Base-by-base conservation (phyloP, 1,284 basidiomycete genomes). In the Leccinum angustisporum region DNA sequence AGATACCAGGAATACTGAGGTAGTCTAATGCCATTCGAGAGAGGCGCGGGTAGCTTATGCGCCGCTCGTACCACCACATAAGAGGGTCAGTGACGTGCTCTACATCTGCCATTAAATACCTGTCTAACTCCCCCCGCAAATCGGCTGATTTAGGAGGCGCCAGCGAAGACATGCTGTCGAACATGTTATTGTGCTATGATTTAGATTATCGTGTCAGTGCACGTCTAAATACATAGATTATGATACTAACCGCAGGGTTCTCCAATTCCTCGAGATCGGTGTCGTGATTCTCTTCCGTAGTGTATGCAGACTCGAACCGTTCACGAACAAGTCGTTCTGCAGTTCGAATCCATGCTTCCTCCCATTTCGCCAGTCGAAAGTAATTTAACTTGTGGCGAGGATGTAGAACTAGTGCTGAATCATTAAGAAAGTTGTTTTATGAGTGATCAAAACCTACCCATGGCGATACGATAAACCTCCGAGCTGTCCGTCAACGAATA, bases 101-200 rank as follows among this genome's bases (percentile, higher is more conserved):
- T 11, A 50, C 56, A 57, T 57, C 56, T 33, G 56, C 43, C 30
- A 21, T 50, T 34, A 57, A 18, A 34, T 54, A 54, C n/a, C 33
- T 38, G 10, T 38, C 13, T 10, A 50, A 30, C 9, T 57, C 43
- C 30, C 18, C 43, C 5, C 14, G 6, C 6, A 33, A 25, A 50
- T 57, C 43, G 25, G 40, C 27, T 30, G 27, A 10, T 48, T 50
- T 57, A 8, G n/a, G 56, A 33, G 56, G 30, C 3, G 56, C 30
- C 10, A 57, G n/a, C 5, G 1, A 57, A 5, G 56, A 4, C 56
- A 57, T 48, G n/a, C 16, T 50, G 13, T 57, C 11, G 25, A 57
- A 57, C 40, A 57, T 57, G 18, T 57, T 57, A 3, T 18, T 18
- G 0, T 51, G 36, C 8, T 30, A 16, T 16, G 4, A n/a, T 30